A percentile compares a stretch with the other conserved stretches of the same genome.
phyloP scores from a whole-genome alignment of 176 grass and related monocot genomes.

The Elaeis guineensis region DNA sequence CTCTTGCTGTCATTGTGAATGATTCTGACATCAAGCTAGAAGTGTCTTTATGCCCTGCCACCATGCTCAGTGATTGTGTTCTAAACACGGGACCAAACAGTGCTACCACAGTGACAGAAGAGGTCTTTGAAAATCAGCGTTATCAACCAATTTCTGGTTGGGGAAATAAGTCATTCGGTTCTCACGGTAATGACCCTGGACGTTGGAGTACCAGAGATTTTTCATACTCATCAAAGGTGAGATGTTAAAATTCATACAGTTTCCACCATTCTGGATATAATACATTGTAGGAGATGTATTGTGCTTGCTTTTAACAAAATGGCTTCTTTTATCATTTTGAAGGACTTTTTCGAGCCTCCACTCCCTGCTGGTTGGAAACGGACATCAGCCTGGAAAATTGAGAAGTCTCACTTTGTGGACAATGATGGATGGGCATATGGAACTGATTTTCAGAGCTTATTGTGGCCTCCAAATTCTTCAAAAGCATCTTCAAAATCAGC shows the following conservation, averaged over 20 bases:
- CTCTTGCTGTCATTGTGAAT: constrained; percentile 72
- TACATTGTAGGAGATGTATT: no score
- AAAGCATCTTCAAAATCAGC: constrained; percentile 64
- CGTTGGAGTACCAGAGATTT: constrained; percentile 79
- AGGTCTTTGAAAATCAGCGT: constrained; percentile 92
- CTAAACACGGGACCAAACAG: constrained; percentile 28
- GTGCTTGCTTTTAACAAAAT: constrained; percentile 24
- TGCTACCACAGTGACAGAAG: constrained; percentile 40
- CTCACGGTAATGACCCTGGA: constrained; percentile 45
- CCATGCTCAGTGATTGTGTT: constrained; percentile 31
- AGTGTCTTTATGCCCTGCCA: constrained; percentile 64
- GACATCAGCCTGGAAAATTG: constrained; percentile 90
- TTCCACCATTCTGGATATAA: no score
- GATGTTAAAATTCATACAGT: neutral
- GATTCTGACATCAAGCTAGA: constrained; percentile 80
- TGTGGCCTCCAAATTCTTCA: constrained; percentile 66
- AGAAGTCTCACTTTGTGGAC: constrained; percentile 68
- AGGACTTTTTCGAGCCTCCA: constrained; percentile 83
- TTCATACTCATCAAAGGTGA: constrained; percentile 83
- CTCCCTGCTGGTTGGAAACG: constrained; percentile 87
- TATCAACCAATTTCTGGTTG: constrained; percentile 80
- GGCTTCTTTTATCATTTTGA: constrained; percentile 22
- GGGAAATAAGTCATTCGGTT: constrained; percentile 38
- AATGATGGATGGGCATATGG: constrained; percentile 89
- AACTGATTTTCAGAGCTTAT: constrained; percentile 59